Conservation (phyloP, 2,329 filamentous ascomycete genomes). For the Verticillium alfalfae region DNA sequence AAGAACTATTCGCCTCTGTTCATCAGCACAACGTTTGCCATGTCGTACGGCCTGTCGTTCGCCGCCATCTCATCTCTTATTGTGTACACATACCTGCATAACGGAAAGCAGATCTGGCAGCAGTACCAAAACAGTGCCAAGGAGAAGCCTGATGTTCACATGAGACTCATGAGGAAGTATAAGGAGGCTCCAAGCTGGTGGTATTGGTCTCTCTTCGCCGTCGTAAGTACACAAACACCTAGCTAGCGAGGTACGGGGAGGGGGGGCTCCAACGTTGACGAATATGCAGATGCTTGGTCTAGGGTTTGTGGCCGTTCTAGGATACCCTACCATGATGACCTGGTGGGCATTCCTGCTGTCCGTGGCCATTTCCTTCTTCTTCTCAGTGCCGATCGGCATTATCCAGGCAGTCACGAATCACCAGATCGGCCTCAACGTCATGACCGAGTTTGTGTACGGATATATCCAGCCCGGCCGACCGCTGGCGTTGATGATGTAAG, state of each 20-base stretch:
- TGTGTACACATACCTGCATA: conserved; percentile 62
- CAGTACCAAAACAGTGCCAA: conserved; percentile 54
- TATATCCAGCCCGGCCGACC: conserved; percentile 71
- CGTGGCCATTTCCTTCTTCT: conserved; percentile 57
- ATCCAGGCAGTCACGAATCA: conserved; percentile 67
- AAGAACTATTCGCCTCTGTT: conserved; percentile 63
- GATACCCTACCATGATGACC: conserved; percentile 60
- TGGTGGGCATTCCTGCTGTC: conserved; percentile 71
- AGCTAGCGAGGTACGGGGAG: no score
- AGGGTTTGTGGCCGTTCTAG: conserved; percentile 49
- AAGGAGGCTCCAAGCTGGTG: conserved; percentile 59
- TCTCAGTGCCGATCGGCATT: conserved; percentile 63
- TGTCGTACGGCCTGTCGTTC: conserved; percentile 67
- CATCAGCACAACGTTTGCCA: conserved; percentile 65
- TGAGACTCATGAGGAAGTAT: conserved; percentile 59
- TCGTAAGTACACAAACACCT: conserved; percentile 30
- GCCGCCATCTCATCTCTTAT: conserved; percentile 65
- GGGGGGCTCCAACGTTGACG: background rate
- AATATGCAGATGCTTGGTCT: conserved; percentile 42
- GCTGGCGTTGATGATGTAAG: conserved; percentile 66
- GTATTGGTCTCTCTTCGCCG: conserved; percentile 52
- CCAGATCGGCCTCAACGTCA: conserved; percentile 66
- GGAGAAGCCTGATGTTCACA: conserved; percentile 59
- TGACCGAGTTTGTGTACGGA: conserved; percentile 69
- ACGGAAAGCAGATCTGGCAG: conserved; percentile 60